Evolutionary conservation across 768 basidiomycete genomes (phyloP), one percentile per base, ranked within the genome.

Genomic region (Mycena metata): DNA sequence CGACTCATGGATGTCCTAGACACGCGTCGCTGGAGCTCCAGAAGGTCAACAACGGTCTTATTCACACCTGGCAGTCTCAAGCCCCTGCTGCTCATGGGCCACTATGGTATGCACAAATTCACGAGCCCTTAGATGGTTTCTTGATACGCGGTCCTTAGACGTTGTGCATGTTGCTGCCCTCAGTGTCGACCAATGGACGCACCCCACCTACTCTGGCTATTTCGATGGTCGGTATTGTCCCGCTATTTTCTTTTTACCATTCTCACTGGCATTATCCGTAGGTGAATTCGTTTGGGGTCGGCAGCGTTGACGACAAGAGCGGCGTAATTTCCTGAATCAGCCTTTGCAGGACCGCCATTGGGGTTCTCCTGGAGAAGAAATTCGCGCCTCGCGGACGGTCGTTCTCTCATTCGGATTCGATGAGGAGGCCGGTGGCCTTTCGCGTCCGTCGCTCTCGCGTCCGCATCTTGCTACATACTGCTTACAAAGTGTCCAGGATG

Each of bases 211-310:
- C 74, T 89, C 88, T 30, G 91, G 91, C 0, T 74, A 84, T 62
- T 90, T 82, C 69, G 89, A 90, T 68, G 89, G 89, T 84, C 3
- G n/a, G 69, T 36, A 5, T 24, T 15, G 3, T 4, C 17, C 23
- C 21, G 17, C 16, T 26, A 0, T 39, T 2, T 15, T 30, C 2
- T 47, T 19, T 16, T n/a, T n/a, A 17, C 24, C 15, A 43, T 26
- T 46, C 4, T 17, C 60, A 10, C 8, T 62, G 33, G 54, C 52
- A 21, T 13, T 33, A 24, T 33, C n/a, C 30, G 84, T 54, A 83
- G 82, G 83, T 19, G 69, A 86, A 60, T 85, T 82, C 70, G 81
- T 95, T 16, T 94, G 92, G 92, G 94, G 94, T 8, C 84, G 94
- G 94, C 45, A 84, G 86, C 56, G 80, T 81, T 5, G 93, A 95